A percentile compares a stretch with the other conserved stretches of the same genome.
phyloP scores from a whole-genome alignment of 805 yeast genomes.

The Sugiyamaella mastotermitis region DNA sequence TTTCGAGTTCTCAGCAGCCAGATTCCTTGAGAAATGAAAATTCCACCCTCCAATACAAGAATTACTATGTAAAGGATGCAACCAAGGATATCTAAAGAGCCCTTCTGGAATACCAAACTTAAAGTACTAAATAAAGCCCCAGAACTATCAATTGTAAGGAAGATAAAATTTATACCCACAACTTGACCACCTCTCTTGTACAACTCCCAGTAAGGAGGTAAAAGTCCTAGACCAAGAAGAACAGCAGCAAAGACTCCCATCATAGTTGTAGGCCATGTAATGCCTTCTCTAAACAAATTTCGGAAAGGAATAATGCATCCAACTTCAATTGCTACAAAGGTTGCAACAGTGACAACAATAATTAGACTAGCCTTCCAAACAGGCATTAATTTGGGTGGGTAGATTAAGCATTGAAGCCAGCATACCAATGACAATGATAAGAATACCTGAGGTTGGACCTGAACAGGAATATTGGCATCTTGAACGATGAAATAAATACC shows the following conservation, averaged over 20 bases:
- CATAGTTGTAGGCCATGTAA: conserved; percentile 70
- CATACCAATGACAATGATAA: conserved; percentile 60
- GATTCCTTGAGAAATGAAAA: conserved; percentile 58
- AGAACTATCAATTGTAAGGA: conserved; percentile 63
- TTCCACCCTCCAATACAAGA: conserved; percentile 70
- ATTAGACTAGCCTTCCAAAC: conserved; percentile 29
- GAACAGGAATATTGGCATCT: conserved; percentile 67
- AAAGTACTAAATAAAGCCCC: conserved; percentile 80
- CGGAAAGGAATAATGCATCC: conserved; percentile 70
- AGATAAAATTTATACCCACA: conserved; percentile 81
- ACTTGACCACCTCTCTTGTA: conserved; percentile 76
- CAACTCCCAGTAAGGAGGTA: conserved; percentile 87
- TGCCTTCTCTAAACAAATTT: conserved; percentile 43
- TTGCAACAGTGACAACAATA: conserved; percentile 30
- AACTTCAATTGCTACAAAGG: conserved; percentile 55
- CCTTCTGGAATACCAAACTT: conserved; percentile 48
- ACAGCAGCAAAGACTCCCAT: conserved; percentile 79
- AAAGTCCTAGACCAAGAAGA: conserved; percentile 64
- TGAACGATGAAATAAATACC: conserved; percentile 74
- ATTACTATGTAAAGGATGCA: conserved; percentile 69
- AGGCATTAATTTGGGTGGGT: conserved; percentile 58
- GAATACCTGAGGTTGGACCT: conserved; percentile 84
- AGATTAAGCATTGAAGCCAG: conserved; percentile 60
- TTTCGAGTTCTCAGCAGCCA: conserved; percentile 48
- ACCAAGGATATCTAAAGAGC: conserved; percentile 71